phyloP scores from a whole-genome alignment of 2,329 filamentous ascomycete species.

The Xylaria polymorpha region DNA sequence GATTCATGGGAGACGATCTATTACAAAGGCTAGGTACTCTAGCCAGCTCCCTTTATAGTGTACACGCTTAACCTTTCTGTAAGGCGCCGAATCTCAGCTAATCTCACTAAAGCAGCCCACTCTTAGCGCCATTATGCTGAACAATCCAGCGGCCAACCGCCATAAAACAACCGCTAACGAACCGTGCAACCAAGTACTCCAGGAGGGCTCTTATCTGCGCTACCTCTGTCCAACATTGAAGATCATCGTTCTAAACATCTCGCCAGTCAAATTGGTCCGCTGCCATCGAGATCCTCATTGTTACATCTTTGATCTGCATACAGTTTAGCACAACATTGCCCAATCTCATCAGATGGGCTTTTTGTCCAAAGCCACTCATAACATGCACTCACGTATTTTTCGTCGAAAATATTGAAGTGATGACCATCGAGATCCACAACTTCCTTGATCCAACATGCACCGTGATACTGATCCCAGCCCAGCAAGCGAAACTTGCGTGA shows the following conservation, averaged over 20 bases:
- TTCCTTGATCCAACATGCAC: conserved; percentile 56
- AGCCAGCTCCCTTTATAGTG: too few relatives aligned
- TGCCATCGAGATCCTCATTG: conserved; percentile 44
- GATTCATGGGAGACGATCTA: neutral
- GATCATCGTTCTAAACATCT: conserved; percentile 24
- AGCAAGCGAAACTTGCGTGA: conserved; percentile 56
- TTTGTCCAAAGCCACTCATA: neutral
- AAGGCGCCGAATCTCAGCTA: neutral
- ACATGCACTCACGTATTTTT: conserved; percentile 45
- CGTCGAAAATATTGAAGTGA: conserved; percentile 58
- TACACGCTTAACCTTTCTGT: too few relatives aligned
- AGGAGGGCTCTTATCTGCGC: too few relatives aligned
- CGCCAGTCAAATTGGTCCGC: conserved; percentile 43
- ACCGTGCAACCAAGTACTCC: neutral
- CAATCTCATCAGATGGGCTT: neutral
- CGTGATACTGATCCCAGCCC: conserved; percentile 62
- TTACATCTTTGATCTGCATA: conserved; percentile 44
- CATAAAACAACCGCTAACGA: neutral
- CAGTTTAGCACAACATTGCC: conserved; percentile 19
- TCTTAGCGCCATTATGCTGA: neutral
- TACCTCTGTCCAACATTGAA: too few relatives aligned
- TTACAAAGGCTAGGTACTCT: too few relatives aligned
- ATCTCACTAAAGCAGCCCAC: neutral
- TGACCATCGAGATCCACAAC: conserved; percentile 63
- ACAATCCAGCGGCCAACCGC: too few relatives aligned